These are phyloP conservation scores for Monilinia polystroma DNA, from an alignment of 2,329 filamentous ascomycete species.

Conservation along the genomic window DNA sequence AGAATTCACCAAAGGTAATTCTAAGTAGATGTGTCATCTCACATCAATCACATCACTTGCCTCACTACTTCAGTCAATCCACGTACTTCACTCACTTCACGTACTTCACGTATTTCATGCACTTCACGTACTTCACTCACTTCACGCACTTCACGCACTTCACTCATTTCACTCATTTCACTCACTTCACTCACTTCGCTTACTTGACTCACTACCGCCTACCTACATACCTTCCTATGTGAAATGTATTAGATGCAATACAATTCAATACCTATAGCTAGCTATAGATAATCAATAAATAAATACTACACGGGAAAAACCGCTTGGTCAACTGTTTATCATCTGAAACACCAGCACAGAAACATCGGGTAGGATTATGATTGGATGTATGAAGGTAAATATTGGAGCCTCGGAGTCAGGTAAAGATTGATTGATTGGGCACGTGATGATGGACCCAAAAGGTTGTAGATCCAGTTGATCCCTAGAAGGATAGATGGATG, in stretches of 20 bases:
- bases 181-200: not conserved
- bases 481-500: no score
- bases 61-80: no score
- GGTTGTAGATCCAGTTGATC: not conserved
- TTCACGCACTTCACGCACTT: no score
- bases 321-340: constrained; percentile 11
- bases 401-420: not conserved
- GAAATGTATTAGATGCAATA: no score
- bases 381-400: not conserved
- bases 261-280: no score
- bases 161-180: not conserved
- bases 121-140: no score
- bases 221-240: not conserved
- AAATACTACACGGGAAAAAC: not conserved
- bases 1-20: no score
- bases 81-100: no score
- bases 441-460: constrained; percentile 1
- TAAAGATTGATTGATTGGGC: not conserved
- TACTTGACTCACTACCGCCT: not conserved
- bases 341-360: constrained; percentile 14
- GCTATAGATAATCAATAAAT: no score
- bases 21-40: no score
- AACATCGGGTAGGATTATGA: constrained; percentile 16
- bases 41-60: no score
- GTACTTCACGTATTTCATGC: no score